These are phyloP conservation scores for Drechmeria coniospora DNA, from an alignment of 2,329 filamentous ascomycete species.

Conservation along the genomic window DNA sequence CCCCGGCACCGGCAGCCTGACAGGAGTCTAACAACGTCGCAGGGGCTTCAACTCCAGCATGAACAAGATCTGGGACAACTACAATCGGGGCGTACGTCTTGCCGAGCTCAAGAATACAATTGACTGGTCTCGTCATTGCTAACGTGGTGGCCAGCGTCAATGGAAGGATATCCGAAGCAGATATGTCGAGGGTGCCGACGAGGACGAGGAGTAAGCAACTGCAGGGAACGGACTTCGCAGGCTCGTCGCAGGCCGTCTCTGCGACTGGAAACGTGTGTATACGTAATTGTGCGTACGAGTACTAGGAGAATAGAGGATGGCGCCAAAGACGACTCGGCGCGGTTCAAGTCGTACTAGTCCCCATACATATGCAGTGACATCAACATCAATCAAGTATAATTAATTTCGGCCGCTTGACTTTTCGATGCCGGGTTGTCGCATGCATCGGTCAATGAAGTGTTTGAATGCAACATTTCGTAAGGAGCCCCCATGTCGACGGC, in stretches of 20 bases:
- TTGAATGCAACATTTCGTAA: no score
- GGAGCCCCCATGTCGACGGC: no score
- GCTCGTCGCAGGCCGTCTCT: conserved; percentile 1
- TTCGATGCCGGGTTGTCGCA: no score
- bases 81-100: conserved; percentile 77
- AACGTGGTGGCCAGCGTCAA: conserved; percentile 55
- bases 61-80: conserved; percentile 75
- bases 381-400: no score
- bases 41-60: conserved; percentile 73
- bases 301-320: conserved; percentile 14
- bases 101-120: no score
- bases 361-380: no score
- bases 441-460: no score
- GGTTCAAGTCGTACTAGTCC: no score
- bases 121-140: conserved; percentile 9
- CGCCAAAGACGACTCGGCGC: background rate
- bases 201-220: conserved; percentile 36
- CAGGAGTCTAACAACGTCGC: conserved; percentile 17
- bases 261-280: conserved; percentile 13
- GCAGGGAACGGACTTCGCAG: conserved; percentile 5
- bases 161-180: conserved; percentile 97
- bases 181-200: conserved; percentile 61
- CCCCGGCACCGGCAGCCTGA: conserved; percentile 7
- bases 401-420: no score
- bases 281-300: conserved; percentile 21